Percentiles rank a stretch among this genome's conserved stretches.
These are phyloP conservation scores for Fusarium lyarnte DNA, from an alignment of 2,329 filamentous ascomycete species.

Conservation along the genomic window DNA sequence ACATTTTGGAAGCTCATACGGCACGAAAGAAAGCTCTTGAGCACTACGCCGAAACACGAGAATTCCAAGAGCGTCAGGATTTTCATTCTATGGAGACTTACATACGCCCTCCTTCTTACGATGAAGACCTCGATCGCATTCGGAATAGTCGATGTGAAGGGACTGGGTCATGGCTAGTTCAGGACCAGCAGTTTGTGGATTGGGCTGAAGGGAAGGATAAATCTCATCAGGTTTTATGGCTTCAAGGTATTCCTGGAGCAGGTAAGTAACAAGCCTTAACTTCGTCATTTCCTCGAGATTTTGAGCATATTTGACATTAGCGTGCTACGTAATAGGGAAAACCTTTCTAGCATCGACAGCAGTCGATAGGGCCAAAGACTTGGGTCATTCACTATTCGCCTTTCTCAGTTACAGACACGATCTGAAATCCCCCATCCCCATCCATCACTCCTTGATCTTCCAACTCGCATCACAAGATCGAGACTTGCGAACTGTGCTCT, in stretches of 20 bases:
- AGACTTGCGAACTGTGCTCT: background rate
- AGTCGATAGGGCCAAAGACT: rapidly evolving
- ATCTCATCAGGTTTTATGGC: background rate
- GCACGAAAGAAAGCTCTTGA: background rate
- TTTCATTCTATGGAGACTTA: background rate
- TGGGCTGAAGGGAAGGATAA: background rate
- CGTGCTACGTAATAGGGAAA: rapidly evolving
- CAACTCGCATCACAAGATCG: background rate
- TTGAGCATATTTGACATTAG: rapidly evolving
- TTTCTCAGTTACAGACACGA: background rate
- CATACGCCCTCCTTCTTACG: background rate
- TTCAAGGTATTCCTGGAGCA: background rate
- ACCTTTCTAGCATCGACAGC: background rate
- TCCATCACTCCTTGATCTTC: background rate
- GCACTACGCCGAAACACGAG: background rate
- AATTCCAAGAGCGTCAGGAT: background rate
- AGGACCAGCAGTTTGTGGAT: background rate
- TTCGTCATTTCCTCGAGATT: background rate
- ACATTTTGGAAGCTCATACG: background rate
- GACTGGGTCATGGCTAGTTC: background rate
- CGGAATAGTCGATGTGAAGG: background rate
- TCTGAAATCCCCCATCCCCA: background rate
- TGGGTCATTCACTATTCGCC: background rate
- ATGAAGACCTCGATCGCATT: background rate
- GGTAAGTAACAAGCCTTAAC: background rate